Percentiles rank a stretch among this genome's conserved stretches.
Conservation (phyloP, 2,329 filamentous ascomycete species). For the Aureobasidium sp. region DNA sequence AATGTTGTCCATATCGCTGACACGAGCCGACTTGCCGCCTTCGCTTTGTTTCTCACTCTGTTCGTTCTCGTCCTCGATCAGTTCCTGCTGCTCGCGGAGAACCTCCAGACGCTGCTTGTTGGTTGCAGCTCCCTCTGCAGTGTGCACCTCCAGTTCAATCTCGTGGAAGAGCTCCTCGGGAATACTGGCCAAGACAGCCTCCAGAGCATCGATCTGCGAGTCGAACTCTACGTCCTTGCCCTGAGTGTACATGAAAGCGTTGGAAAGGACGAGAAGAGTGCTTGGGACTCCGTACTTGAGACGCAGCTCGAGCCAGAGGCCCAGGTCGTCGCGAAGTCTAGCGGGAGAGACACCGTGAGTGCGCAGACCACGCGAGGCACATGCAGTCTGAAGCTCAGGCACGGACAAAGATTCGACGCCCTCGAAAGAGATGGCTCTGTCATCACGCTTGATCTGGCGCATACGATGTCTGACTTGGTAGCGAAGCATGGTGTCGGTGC, state of each 20-base stretch:
- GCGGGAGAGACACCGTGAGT: constrained; percentile 88
- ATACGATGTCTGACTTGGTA: constrained; percentile 97
- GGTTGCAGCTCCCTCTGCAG: constrained; percentile 89
- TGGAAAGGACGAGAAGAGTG: constrained; percentile 88
- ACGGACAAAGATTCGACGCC: constrained; percentile 92
- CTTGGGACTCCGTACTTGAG: constrained; percentile 93
- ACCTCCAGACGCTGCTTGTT: constrained; percentile 99
- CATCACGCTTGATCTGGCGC: constrained; percentile 98
- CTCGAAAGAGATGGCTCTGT: constrained; percentile 87
- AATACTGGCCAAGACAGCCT: constrained; percentile 85
- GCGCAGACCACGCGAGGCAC: constrained; percentile 82
- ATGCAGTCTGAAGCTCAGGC: constrained; percentile 82
- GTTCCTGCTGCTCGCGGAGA: constrained; percentile 93
- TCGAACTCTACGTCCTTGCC: constrained; percentile 75
- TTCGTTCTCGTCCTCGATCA: constrained; percentile 29
- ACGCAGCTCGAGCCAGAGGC: constrained; percentile 89
- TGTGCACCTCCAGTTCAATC: constrained; percentile 97
- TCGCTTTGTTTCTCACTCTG: too few relatives aligned
- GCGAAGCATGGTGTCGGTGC: constrained; percentile 93
- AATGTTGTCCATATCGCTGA: constrained; percentile 80
- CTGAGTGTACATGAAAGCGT: constrained; percentile 94
- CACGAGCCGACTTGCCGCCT: constrained; percentile 26
- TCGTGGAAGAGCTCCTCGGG: constrained; percentile 99
- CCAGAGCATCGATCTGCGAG: constrained; percentile 85
- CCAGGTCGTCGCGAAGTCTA: constrained; percentile 77